Evolutionary conservation across 305 asterid species (phyloP).

Genomic region (Stenogyne calaminthoides): DNA sequence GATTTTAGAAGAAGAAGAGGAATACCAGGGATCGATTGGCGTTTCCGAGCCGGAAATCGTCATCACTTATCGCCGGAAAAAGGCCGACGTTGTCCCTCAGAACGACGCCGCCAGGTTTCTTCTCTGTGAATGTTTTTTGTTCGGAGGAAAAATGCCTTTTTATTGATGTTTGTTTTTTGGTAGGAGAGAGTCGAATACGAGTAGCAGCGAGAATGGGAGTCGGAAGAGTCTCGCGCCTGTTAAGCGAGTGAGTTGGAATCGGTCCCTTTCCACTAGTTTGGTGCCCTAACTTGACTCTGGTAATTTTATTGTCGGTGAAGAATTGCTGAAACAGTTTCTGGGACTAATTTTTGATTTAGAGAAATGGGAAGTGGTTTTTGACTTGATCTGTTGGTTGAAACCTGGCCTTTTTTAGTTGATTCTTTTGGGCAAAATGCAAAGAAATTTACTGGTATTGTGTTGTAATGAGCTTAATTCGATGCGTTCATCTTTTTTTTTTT

Average conservation of each 20-base stretch:
- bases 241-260: constrained; percentile 72
- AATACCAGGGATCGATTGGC: constrained; percentile 23
- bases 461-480: not conserved
- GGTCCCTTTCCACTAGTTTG: constrained; percentile 85
- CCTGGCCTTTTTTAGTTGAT: constrained; percentile 1
- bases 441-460: not conserved
- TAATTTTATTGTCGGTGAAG: constrained; percentile 5
- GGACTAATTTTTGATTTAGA: not conserved
- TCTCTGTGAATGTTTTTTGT: not conserved
- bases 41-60: constrained; percentile 46
- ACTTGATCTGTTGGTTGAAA: constrained; percentile 11
- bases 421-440: not conserved
- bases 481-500: not conserved
- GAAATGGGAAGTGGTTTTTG: not conserved
- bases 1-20: constrained; percentile 40
- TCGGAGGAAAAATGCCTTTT: not conserved
- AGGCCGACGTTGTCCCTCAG: constrained; percentile 30
- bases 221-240: constrained; percentile 55
- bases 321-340: not conserved
- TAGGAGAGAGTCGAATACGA: constrained; percentile 65
- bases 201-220: constrained; percentile 41
- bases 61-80: constrained; percentile 52
- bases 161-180: constrained; percentile 8
- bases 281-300: constrained; percentile 29
- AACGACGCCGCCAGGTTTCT: constrained; percentile 44